Evolutionary conservation across 2,329 filamentous ascomycete genomes (phyloP).

Genomic region (Alternaria ventricosa): DNA sequence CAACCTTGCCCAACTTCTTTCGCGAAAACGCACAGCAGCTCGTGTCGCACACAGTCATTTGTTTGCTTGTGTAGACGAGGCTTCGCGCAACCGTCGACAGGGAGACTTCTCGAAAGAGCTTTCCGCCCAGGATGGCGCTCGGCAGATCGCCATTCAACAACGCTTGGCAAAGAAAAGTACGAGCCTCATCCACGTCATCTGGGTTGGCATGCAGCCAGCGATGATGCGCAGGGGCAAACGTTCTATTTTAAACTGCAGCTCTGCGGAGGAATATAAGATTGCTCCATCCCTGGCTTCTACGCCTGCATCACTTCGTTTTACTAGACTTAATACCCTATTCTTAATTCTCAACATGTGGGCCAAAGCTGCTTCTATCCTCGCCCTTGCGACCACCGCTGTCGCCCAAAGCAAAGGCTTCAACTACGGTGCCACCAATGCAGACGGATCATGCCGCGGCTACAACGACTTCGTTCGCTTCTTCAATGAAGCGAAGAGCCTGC

Average conservation of each 20-base stretch:
- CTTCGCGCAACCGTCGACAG: neutral
- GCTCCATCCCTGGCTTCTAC: neutral
- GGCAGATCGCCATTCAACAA: constrained; percentile 17
- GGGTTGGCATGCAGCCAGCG: constrained; percentile 14
- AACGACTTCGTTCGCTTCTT: constrained; percentile 74
- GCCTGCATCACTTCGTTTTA: neutral
- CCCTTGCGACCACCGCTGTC: constrained; percentile 28
- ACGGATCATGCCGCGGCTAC: constrained; percentile 65
- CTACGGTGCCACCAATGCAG: constrained; percentile 68
- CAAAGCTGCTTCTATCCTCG: constrained; percentile 19
- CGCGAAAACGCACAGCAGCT: neutral
- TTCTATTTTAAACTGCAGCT: neutral
- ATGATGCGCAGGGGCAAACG: constrained; percentile 18
- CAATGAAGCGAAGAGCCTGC: constrained; percentile 67
- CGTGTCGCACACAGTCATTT: neutral
- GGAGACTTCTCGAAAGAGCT: neutral
- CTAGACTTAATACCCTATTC: neutral
- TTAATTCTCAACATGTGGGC: constrained; percentile 17
- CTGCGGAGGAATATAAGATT: neutral
- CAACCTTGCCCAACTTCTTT: neutral
- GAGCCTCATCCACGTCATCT: constrained; percentile 24
- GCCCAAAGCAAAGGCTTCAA: constrained; percentile 67
- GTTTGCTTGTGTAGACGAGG: neutral
- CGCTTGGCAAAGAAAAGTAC: constrained; percentile 14
- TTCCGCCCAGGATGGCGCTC: neutral